Conservation (phyloP, 805 yeast species). For the Hanseniaspora lindneri region DNA sequence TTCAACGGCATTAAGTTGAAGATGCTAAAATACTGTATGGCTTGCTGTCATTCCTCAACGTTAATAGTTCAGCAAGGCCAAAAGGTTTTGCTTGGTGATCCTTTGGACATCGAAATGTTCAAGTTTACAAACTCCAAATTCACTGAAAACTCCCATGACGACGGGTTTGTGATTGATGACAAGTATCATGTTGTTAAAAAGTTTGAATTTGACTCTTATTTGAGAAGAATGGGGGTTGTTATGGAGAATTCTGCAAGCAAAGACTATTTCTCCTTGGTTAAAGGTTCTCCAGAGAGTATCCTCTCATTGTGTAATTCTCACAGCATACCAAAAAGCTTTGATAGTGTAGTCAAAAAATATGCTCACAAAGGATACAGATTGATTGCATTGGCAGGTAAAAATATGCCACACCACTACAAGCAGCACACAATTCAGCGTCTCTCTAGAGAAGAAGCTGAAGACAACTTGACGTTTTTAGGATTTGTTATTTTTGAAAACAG, state of each 20-base stretch:
- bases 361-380: slow-evolving; percentile 93
- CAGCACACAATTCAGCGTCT: slow-evolving; percentile 36
- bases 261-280: slow-evolving; percentile 47
- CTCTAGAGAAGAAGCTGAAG: slow-evolving; percentile 56
- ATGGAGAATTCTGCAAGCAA: slow-evolving; percentile 34
- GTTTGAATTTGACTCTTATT: slow-evolving; percentile 72
- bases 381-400: slow-evolving; percentile 79
- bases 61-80: slow-evolving; percentile 41
- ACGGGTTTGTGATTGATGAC: slow-evolving; percentile 30
- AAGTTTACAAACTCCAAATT: slow-evolving; percentile 71
- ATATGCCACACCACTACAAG: slow-evolving; percentile 27
- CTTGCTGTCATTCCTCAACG: slow-evolving; percentile 78
- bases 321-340: slow-evolving; percentile 62
- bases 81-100: slow-evolving; percentile 64
- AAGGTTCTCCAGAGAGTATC: slow-evolving; percentile 97
- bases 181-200: slow-evolving; percentile 34
- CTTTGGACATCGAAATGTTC: slow-evolving; percentile 87
- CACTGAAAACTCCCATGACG: slow-evolving; percentile 43
- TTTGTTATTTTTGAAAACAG: slow-evolving; percentile 88
- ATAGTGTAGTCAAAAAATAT: slow-evolving; percentile 62
- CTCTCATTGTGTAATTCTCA: slow-evolving; percentile 59
- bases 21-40: slow-evolving; percentile 27
- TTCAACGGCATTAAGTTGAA: slow-evolving; percentile 17
- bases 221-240: slow-evolving; percentile 85
- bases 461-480: slow-evolving; percentile 62